A percentile compares a stretch with the other conserved stretches of the same genome.
Conservation (phyloP, 768 basidiomycete genomes). For the Leccinum arenicola region DNA sequence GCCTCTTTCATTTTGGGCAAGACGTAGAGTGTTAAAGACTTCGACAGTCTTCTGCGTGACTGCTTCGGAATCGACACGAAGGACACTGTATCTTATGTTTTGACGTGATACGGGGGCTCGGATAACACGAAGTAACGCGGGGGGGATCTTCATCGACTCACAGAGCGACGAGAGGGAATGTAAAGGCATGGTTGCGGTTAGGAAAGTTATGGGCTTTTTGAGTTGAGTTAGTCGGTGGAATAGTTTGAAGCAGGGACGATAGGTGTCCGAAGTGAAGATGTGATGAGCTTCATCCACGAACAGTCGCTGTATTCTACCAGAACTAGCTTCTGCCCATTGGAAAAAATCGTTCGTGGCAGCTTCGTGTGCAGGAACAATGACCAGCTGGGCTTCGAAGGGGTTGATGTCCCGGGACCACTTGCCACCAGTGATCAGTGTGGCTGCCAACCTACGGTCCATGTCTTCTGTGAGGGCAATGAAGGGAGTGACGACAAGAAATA, state of each 20-base stretch:
- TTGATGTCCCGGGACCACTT: not conserved
- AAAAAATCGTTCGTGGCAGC: not conserved
- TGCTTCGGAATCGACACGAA: accelerated
- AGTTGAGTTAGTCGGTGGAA: constrained; percentile 6
- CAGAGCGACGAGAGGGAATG: constrained; percentile 2
- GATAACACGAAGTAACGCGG: not conserved
- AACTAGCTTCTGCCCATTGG: not conserved
- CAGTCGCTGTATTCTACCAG: not conserved
- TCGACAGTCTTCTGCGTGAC: not conserved
- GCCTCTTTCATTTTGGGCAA: not conserved
- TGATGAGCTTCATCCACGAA: constrained; percentile 15
- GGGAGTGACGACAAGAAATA: constrained; percentile 8
- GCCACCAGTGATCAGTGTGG: not conserved
- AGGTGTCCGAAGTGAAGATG: constrained; percentile 1
- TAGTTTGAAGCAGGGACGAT: constrained; percentile 9
- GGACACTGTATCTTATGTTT: constrained; percentile 1
- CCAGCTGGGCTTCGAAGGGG: not conserved
- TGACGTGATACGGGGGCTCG: not conserved
- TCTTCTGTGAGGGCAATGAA: constrained; percentile 11
- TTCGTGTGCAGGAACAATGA: constrained; percentile 10
- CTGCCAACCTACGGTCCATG: not conserved
- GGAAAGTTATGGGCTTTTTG: constrained; percentile 10
- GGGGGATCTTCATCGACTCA: constrained; percentile 1
- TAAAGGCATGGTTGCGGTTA: constrained; percentile 7
- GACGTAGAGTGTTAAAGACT: not conserved